Percentiles rank a stretch among this genome's conserved stretches.
Evolutionary conservation across 116 monocot genomes (phyloP).

Genomic region (Papilionanthe hybrid): DNA sequence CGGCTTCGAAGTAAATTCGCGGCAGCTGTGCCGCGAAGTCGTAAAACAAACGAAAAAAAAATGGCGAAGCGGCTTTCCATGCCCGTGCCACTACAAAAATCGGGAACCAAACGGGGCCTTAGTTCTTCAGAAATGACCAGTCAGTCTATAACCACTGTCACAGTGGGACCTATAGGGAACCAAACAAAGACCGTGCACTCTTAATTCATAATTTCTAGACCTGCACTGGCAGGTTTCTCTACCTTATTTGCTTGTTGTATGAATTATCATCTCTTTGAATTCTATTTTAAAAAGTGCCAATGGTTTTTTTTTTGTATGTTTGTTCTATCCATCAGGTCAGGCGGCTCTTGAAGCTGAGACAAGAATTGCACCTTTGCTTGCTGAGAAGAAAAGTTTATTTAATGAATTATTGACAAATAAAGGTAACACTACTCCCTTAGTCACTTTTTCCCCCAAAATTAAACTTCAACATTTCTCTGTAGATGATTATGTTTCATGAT

Average conservation of each 20-base stretch:
- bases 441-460: background rate
- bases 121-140: background rate
- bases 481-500: background rate
- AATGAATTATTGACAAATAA: constrained; percentile 85
- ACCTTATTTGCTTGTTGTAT: background rate
- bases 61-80: too few species aligned
- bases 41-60: too few species aligned
- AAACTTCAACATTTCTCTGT: background rate
- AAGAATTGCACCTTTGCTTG: constrained; percentile 69
- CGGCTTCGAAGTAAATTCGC: too few species aligned
- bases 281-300: background rate
- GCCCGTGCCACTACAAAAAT: too few species aligned
- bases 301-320: background rate
- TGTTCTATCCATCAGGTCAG: constrained; percentile 57
- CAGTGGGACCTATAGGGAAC: background rate
- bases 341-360: constrained; percentile 79
- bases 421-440: constrained; percentile 29
- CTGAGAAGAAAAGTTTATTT: constrained; percentile 84
- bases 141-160: background rate
- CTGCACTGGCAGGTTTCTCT: background rate
- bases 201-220: background rate
- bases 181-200: background rate
- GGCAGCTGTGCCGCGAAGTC: too few species aligned
- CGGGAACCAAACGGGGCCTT: too few species aligned
- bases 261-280: background rate